These are phyloP conservation scores for Nakaseomyces uthaithaninus DNA, from an alignment of 1,139 yeast genomes.

Conservation along the genomic window DNA sequence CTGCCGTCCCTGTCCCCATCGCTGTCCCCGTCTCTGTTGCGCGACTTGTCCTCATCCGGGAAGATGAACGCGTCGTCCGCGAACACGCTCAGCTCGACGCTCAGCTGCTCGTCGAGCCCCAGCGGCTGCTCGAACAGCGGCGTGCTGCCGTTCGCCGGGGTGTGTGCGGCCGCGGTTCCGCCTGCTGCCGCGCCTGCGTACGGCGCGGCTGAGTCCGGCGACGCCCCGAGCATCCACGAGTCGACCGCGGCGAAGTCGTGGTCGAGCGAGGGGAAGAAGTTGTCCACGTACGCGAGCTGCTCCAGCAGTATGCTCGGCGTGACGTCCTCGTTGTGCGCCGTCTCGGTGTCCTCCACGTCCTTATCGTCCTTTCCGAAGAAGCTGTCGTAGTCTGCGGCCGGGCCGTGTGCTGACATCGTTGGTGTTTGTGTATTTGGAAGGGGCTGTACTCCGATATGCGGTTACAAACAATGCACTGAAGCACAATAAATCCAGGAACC, in stretches of 20 bases:
- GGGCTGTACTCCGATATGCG: too few relatives aligned
- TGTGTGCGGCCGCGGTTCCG: neutral
- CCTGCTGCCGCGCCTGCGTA: neutral
- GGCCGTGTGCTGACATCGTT: too few relatives aligned
- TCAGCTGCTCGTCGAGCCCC: slow-evolving; percentile 58
- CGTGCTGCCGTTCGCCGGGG: neutral
- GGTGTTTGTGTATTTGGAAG: too few relatives aligned
- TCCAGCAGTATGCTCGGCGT: slow-evolving; percentile 65
- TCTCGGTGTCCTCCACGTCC: neutral
- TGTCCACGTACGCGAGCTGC: slow-evolving; percentile 69
- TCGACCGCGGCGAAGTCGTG: slow-evolving; percentile 27
- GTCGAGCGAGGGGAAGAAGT: slow-evolving; percentile 48
- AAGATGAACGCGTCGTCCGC: slow-evolving; percentile 71
- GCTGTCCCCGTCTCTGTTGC: slow-evolving; percentile 11
- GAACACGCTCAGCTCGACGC: slow-evolving; percentile 69
- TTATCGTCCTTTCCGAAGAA: slow-evolving; percentile 6
- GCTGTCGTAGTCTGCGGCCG: slow-evolving; percentile 1
- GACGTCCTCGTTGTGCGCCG: slow-evolving; percentile 1
- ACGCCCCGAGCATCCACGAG: slow-evolving; percentile 20
- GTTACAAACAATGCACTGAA: too few relatives aligned
- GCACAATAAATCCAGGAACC: too few relatives aligned
- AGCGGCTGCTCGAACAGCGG: slow-evolving; percentile 13
- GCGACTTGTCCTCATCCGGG: slow-evolving; percentile 68
- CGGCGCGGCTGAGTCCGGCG: neutral
- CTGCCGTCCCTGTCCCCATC: slow-evolving; percentile 6